Evolutionary conservation across 768 basidiomycete species (phyloP), one percentile per base, ranked within the genome.

Genomic region (Postia placenta): DNA sequence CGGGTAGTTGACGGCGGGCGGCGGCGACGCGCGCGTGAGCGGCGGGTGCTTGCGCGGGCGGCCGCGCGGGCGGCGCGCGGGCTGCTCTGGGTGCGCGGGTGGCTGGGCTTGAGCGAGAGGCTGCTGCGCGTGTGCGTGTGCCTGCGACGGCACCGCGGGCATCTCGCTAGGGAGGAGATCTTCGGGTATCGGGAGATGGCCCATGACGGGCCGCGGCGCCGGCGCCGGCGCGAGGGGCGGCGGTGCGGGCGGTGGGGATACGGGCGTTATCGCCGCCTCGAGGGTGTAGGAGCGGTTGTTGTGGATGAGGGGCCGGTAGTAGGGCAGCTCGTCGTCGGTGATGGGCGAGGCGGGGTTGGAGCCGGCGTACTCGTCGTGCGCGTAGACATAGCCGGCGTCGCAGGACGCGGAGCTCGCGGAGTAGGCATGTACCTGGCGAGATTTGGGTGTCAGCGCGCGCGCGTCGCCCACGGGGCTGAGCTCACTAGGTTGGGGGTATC

Each of bases 31-130:
- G 19, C 45, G 49, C 3, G 37, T 33, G 46, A 38, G 24, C 4
- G 37, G 26, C 1, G 50, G 44, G 36, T 52, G 48, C 48, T 56
- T 56, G 37, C 55, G 52, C 22, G 57, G 57, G 23, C 57, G 57
- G 1, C 57, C 57, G 41, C 57, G 57, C 28, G 52, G 50, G 5
- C 53, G 53, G 20, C 51, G 54, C 22, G 27, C 2, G 27, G 42
- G 30, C 20, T 42, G 22, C n/a, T 7, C 7, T 33, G 30, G 30
- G 9, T 33, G 30, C 30, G 30, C 7, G 30, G 30, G 30, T 33
- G 30, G 30, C 15, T 33, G 30, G 9, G 30, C 30, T 33, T 7
- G 30, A 33, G 30, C 30, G 30, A 33, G 15, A 33, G 30, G 9
- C 30, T 33, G 30, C 9, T 33, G 30, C 30, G 9, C 30, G 30